phyloP scores from a whole-genome alignment of 768 basidiomycete species.

The Cantharellus cinnabarinus region DNA sequence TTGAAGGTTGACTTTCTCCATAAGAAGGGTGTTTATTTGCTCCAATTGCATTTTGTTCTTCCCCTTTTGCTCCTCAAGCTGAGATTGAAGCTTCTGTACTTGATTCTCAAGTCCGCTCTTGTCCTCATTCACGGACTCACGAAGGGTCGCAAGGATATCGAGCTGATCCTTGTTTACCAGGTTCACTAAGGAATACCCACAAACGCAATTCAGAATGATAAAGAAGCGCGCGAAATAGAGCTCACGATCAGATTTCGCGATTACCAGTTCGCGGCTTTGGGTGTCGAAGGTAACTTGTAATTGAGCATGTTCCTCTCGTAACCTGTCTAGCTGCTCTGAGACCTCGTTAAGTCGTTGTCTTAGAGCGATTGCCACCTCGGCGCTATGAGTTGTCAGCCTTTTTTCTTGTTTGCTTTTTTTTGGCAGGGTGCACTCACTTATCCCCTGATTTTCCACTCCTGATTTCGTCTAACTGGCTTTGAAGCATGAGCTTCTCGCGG shows the following conservation, averaged over 20 bases:
- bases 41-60: conserved; percentile 85
- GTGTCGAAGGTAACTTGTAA: conserved; percentile 50
- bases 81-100: conserved; percentile 37
- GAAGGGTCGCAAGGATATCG: conserved; percentile 66
- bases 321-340: conserved; percentile 52
- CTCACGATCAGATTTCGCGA: conserved; percentile 70
- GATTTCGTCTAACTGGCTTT: conserved; percentile 74
- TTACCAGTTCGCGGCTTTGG: conserved; percentile 44
- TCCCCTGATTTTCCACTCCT: conserved; percentile 65
- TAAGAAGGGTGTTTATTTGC: conserved; percentile 61
- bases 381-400: conserved; percentile 21
- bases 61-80: conserved; percentile 51
- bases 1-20: conserved; percentile 84
- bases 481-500: conserved; percentile 58
- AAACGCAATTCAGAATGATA: not conserved
- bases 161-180: conserved; percentile 87
- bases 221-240: not conserved
- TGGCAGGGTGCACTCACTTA: conserved; percentile 38
- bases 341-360: conserved; percentile 77
- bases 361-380: conserved; percentile 74
- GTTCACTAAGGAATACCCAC: conserved; percentile 32
- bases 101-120: conserved; percentile 57
- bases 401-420: not conserved
- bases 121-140: conserved; percentile 79
- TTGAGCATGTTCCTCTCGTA: conserved; percentile 48